phyloP scores from a whole-genome alignment of 2,329 filamentous ascomycete species.

The Trichoderma lentiforme region DNA sequence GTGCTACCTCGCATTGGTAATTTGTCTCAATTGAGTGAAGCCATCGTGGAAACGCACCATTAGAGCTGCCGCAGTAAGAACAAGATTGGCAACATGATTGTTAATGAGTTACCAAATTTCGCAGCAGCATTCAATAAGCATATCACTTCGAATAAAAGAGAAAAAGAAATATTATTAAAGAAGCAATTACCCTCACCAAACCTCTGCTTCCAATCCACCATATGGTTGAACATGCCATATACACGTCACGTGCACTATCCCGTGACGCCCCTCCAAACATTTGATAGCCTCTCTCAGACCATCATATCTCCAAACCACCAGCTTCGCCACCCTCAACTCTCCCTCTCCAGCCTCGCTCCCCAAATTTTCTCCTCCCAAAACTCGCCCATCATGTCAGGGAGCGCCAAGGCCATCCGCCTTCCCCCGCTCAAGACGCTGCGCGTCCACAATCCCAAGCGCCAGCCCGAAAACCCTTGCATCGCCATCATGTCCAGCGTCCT shows the following conservation, averaged over 20 bases:
- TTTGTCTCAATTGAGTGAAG: too few species aligned
- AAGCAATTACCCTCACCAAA: background rate
- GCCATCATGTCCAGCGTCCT: conserved; percentile 57
- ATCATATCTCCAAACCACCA: conserved; percentile 5
- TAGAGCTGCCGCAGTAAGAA: background rate
- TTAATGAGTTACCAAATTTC: background rate
- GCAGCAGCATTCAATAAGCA: background rate
- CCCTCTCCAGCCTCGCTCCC: background rate
- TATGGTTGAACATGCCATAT: background rate
- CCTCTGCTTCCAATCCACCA: too few species aligned
- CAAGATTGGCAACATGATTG: background rate
- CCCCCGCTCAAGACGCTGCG: conserved; percentile 55
- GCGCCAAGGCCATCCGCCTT: conserved; percentile 53
- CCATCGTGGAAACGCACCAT: background rate
- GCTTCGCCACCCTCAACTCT: background rate
- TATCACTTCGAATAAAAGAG: background rate
- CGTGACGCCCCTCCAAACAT: conserved; percentile 4
- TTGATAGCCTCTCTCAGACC: background rate
- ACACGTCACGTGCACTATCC: background rate
- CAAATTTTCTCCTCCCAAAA: background rate
- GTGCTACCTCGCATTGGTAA: background rate
- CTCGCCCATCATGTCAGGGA: conserved; percentile 40
- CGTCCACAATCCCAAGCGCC: conserved; percentile 51
- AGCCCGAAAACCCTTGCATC: conserved; percentile 51
- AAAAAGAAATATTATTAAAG: background rate